Percentiles rank a stretch among this genome's conserved stretches.
Conservation (phyloP, 345 rosid genomes). For the Abelmoschus esculentus region DNA sequence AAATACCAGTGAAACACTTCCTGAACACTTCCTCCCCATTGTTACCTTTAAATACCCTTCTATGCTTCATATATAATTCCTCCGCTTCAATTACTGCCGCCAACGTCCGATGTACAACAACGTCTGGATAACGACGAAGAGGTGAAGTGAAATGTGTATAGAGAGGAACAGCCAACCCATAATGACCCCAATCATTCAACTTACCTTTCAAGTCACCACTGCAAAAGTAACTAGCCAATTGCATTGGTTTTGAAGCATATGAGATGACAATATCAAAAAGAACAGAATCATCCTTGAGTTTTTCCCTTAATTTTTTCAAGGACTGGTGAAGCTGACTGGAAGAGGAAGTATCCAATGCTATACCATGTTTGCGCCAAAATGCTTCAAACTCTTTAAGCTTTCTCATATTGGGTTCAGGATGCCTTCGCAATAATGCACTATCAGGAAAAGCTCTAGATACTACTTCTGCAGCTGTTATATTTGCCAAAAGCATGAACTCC, state of each 20-base stretch:
- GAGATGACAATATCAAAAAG: slow-evolving; percentile 53
- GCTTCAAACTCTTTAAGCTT: slow-evolving; percentile 82
- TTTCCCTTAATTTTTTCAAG: slow-evolving; percentile 46
- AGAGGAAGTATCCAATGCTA: slow-evolving; percentile 65
- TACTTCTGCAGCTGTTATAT: slow-evolving; percentile 79
- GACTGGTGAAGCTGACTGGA: slow-evolving; percentile 55
- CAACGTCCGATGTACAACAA: slow-evolving; percentile 79
- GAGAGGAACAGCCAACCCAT: slow-evolving; percentile 70
- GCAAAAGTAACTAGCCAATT: slow-evolving; percentile 72
- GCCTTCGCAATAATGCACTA: slow-evolving; percentile 67
- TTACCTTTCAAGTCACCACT: slow-evolving; percentile 51
- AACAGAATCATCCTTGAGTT: slow-evolving; percentile 62
- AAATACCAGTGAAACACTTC: slow-evolving; percentile 52
- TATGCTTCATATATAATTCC: slow-evolving; percentile 31
- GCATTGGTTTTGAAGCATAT: slow-evolving; percentile 79
- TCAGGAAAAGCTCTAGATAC: slow-evolving; percentile 78
- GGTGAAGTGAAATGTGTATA: slow-evolving; percentile 97
- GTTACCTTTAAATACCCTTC: slow-evolving; percentile 11
- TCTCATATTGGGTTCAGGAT: slow-evolving; percentile 76
- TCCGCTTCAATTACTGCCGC: slow-evolving; percentile 85
- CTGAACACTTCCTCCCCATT: slow-evolving; percentile 15
- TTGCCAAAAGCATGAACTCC: slow-evolving; percentile 97
- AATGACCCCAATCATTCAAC: slow-evolving; percentile 67
- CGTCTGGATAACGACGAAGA: slow-evolving; percentile 78
- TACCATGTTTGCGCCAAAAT: slow-evolving; percentile 67